Base-by-base conservation (phyloP, 768 basidiomycete species). In the Postia placenta region DNA sequence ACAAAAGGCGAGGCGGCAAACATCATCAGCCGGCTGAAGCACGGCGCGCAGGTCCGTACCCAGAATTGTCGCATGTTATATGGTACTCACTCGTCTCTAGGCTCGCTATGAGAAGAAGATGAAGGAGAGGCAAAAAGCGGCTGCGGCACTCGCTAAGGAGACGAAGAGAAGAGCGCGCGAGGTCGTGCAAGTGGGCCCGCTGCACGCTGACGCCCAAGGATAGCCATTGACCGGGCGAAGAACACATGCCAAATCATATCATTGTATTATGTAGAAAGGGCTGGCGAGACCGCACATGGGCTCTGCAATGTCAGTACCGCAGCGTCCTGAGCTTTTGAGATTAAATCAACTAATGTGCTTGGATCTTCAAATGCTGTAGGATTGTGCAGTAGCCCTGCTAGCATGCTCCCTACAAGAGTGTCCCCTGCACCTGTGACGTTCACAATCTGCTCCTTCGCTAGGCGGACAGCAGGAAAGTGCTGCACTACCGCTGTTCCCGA, bases 371-470 rank as follows among this genome's bases (percentile, higher is more conserved):
- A 78, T 4, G 69, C 61, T 20, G 63, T 56, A 9, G 72, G 74
- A 23, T 66, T 57, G 19, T 71, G 56, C 5, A 71, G 64, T 11
- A 92, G 65, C 7, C 71, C 69, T 4, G 91, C 85, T n/a, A 94
- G 65, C 25, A 96, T 60, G 1, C 85, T 80, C 5, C 93, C 94
- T 1, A 89, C 92, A 22, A 96, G 77, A 2, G 89, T 85, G 67
- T 97, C 94, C 0, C 94, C 94, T 1, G 90, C 93, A 1, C 95
- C 95, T 0, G 94, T 97, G 7, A 91, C 89, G 56, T 85, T 93
- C 19, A 84, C 67, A 9, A 71, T 57, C 22, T 63, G 58, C 14
- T 63, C 61, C 4, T 54, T 27, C 3, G 59, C 42, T 5, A 79
- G 56, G 3, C 51, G 59, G 9, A 77, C 66, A 14, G 89, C 73